phyloP scores from a whole-genome alignment of 2,329 filamentous ascomycete genomes.

The Lomentospora prolificans region DNA sequence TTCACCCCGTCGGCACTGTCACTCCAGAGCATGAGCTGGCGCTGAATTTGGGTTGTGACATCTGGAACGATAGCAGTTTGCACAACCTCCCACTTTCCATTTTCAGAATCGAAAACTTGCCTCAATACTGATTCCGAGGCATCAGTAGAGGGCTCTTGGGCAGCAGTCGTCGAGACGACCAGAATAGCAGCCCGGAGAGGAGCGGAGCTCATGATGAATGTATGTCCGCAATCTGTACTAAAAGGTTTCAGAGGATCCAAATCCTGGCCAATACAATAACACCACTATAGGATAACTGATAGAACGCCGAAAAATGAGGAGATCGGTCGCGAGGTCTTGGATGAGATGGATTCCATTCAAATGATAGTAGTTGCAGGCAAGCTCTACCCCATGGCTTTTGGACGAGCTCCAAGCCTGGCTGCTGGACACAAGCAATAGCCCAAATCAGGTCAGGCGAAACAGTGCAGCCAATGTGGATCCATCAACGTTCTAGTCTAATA shows the following conservation, averaged over 20 bases:
- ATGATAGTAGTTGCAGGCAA: too few species aligned
- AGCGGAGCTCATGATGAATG: conserved; percentile 22
- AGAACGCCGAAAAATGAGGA: background rate
- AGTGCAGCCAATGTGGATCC: too few species aligned
- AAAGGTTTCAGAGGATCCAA: background rate
- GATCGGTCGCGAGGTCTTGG: background rate
- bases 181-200: conserved; percentile 66
- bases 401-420: too few species aligned
- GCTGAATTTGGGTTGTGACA: conserved; percentile 63
- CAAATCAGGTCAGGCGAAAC: too few species aligned
- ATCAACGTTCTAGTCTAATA: too few species aligned
- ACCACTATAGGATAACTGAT: too few species aligned
- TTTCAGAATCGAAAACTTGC: conserved; percentile 56
- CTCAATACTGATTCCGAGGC: conserved; percentile 57
- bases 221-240: background rate
- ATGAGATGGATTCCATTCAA: too few species aligned
- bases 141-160: conserved; percentile 69
- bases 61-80: conserved; percentile 73
- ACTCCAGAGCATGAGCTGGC: conserved; percentile 60
- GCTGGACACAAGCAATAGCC: too few species aligned
- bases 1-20: conserved; percentile 57
- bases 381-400: too few species aligned
- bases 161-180: conserved; percentile 84
- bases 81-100: conserved; percentile 60
- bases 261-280: too few species aligned